Evolutionary conservation across 2,329 filamentous ascomycete species (phyloP), one percentile per base, ranked within the genome.

Genomic region (Lasiodiplodia hormozganensis): DNA sequence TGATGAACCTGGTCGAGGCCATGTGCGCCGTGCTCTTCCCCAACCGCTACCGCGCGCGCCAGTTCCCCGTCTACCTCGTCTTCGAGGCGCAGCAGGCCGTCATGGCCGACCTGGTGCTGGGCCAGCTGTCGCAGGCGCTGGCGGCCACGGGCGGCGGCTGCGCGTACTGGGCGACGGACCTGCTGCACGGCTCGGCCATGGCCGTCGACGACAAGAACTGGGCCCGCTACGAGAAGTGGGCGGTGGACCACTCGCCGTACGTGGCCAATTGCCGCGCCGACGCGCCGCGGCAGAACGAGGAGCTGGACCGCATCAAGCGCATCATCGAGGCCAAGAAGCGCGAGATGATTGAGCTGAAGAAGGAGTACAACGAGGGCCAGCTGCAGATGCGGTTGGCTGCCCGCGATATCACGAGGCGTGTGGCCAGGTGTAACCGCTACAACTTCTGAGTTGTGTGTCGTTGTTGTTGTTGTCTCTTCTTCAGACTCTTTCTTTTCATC

Each of bases 361-460:
- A 64, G 36, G 67, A 68, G 67, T 68, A 68, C 52, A 68, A 68
- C 47, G 58, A 68, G 67, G 67, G 67, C 38, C 67, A 68, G 67
- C 60, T 68, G 67, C 67, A 68, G 52, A 68, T 68, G 67, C 67
- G 67, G 1, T 25, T 68, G 36, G 67, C 67, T 3, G 67, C 67
- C 11, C 51, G 67, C 28, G 67, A 68, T 34, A 68, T 68, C 52
- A 68, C 67, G 3, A 25, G 67, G 16, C 58, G 67, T 25, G 67
- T 68, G 4, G 67, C 67, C n/a, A 43, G 67, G n/a, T 68, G 67
- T 18, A 68, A 68, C n/a, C 67, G 67, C 36, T 68, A 68, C 52
- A 54, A 52, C 34, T 68, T 68, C 52, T 68, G 67, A 68, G 51
- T 21, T 21, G 51, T 53, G 5, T 23, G 23, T 23, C 23, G 2